Base-by-base conservation (phyloP, 1,139 yeast species). In the Taiozyma sp. region DNA sequence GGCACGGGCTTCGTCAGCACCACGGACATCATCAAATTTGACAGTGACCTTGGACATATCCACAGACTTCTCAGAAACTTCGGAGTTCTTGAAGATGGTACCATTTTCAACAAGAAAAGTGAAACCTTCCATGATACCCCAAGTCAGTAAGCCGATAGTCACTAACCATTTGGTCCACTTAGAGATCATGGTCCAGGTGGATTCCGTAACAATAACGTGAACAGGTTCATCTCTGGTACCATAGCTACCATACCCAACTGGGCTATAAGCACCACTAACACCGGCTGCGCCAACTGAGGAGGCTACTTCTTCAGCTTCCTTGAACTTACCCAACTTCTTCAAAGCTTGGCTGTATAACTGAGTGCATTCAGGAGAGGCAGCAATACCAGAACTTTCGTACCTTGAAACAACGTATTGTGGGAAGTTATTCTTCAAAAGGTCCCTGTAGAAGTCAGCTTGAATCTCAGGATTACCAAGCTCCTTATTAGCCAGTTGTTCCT, bases 1-100 rank as follows among this genome's bases (percentile, higher is more conserved):
- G 7, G 96, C 92, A 65, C 97, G 83, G 14, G 99, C 99, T 72
- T 95, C 99, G 68, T 95, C 99, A 58, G 95, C 96, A 48, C 99
- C 99, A 65, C 93, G 89, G 39, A 95, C 98, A 67, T 95, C 99
- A 46, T 82, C 80, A 68, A 95, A 95, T 65, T 83, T 83, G 45
- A 92, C 98, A 43, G 89, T 88, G 12, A 96, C 87, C 65, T 89
- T 89, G 32, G 87, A 79, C 46, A 90, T 93, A 63, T 93, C 97
- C 48, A 86, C 85, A 6, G 89, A 78, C 65, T 84, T 84, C 62
- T 87, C 96, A 27, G 83, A 81, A 5, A 83, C 84, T 54, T 86
- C 89, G 2, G 60, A 46, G 42, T 54, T 55, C 39, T 88, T 90
- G 71, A 91, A 78, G 48, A 92, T 80, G 22, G 96, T 83, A 8